Evolutionary conservation across 257 asterid genomes (phyloP).

Genomic region (Petrea volubilis): DNA sequence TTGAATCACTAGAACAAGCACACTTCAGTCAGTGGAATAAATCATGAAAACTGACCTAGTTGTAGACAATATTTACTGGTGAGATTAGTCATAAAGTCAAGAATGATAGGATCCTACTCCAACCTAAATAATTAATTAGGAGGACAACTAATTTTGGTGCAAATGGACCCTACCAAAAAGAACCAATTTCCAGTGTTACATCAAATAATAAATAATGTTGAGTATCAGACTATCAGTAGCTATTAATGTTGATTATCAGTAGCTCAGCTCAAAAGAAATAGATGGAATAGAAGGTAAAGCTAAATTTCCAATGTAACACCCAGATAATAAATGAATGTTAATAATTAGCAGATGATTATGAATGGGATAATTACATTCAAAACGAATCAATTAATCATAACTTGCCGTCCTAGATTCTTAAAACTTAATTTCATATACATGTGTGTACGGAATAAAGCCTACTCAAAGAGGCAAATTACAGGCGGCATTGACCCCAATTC

Average conservation of each 20-base stretch:
- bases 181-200: no score
- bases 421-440: not conserved
- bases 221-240: no score
- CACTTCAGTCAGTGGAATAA: not conserved
- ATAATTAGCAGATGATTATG: not conserved
- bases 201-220: no score
- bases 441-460: not conserved
- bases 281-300: not conserved
- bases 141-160: not conserved
- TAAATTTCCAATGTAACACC: not conserved
- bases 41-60: not conserved
- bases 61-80: not conserved
- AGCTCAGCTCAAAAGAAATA: not conserved
- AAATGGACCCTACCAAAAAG: not conserved
- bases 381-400: not conserved
- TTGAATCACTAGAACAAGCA: not conserved
- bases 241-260: no score
- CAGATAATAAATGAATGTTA: not conserved
- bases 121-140: conserved; percentile 4
- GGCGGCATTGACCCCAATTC: not conserved
- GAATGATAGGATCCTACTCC: not conserved
- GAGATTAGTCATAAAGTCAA: not conserved
- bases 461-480: not conserved
- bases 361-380: not conserved
- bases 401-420: not conserved